phyloP scores from a whole-genome alignment of 106 monocot species.

The Apostasia ramifera region DNA sequence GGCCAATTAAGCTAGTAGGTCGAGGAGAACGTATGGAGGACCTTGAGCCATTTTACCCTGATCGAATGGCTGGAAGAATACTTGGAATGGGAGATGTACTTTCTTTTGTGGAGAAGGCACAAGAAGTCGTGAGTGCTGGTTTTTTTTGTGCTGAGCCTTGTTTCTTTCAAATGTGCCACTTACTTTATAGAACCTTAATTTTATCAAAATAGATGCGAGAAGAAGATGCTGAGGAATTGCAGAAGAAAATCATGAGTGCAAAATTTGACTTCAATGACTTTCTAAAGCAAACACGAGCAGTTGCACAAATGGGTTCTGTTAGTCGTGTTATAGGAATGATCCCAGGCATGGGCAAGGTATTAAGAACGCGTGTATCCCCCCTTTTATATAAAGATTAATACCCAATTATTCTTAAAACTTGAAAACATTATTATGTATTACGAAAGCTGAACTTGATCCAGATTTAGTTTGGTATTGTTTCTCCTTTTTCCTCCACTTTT shows the following conservation, averaged over 20 bases:
- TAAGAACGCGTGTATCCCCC: background rate
- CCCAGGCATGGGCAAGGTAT: slow-evolving; percentile 96
- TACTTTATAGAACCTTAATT: background rate
- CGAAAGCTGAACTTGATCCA: no score
- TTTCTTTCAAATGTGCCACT: slow-evolving; percentile 1
- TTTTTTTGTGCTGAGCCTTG: slow-evolving; percentile 3
- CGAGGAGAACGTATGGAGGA: slow-evolving; percentile 91
- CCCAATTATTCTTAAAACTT: background rate
- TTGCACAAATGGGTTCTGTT: slow-evolving; percentile 95
- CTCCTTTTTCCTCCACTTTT: no score
- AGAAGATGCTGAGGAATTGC: slow-evolving; percentile 95
- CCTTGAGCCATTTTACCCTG: slow-evolving; percentile 95
- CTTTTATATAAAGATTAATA: background rate
- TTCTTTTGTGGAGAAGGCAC: slow-evolving; percentile 95
- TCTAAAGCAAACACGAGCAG: slow-evolving; percentile 89
- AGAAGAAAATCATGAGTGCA: slow-evolving; percentile 96
- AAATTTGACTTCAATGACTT: slow-evolving; percentile 98
- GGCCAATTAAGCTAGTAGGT: slow-evolving; percentile 95
- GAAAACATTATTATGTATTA: no score
- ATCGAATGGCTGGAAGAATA: slow-evolving; percentile 92
- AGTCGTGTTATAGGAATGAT: slow-evolving; percentile 95
- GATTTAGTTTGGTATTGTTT: no score
- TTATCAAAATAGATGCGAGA: slow-evolving; percentile 61
- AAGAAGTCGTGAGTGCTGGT: slow-evolving; percentile 76
- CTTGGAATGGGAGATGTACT: slow-evolving; percentile 99